Evolutionary conservation across 1,139 yeast genomes (phyloP), one percentile per base, ranked within the genome.

Genomic region (Pichia sp.): DNA sequence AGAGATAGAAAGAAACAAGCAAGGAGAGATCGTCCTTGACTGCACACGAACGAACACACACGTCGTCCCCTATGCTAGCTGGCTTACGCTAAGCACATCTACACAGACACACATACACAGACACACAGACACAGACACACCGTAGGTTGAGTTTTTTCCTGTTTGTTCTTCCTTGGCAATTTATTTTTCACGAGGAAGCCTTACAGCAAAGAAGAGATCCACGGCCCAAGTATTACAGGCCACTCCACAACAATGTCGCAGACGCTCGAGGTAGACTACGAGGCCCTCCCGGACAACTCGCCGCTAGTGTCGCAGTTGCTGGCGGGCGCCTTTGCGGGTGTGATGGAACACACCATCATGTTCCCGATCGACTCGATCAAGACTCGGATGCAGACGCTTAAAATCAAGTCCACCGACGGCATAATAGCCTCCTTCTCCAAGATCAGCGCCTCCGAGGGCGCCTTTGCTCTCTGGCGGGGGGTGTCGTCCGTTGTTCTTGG

Each of bases 241-340:
- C 29, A 27, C 4, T 16, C 27, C 36, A 20, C 12, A n/a, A 36
- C 34, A 6, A 56, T 55, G 58, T 56, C 57, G 27, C 60, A 56
- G 30, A 58, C 58, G 20, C 36, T 78, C 29, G 85, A 81, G 63
- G 78, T 86, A 50, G 97, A 92, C 67, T 93, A 93, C 70, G 99
- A 93, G 71, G 85, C 97, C 1, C 78, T 93, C 48, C 99, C 99
- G 1, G 89, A 86, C 46, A 84, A 85, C 65, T 92, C 97, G 14
- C 85, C 97, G 1, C 73, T 93, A 55, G 71, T 83, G 6, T 91
- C 96, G 9, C 96, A 92, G 68, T 77, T 93, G 61, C 69, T 78
- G 16, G 99, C 99, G 2, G 99, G 99, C 16, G 98, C 98, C 0
- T 88, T 90, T 74, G 99, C 99, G 17, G 99, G 99, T 33, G 89